Percentiles rank a stretch among this genome's conserved stretches.
Evolutionary conservation across 805 yeast genomes (phyloP).

Genomic region (Candida hungchunana): DNA sequence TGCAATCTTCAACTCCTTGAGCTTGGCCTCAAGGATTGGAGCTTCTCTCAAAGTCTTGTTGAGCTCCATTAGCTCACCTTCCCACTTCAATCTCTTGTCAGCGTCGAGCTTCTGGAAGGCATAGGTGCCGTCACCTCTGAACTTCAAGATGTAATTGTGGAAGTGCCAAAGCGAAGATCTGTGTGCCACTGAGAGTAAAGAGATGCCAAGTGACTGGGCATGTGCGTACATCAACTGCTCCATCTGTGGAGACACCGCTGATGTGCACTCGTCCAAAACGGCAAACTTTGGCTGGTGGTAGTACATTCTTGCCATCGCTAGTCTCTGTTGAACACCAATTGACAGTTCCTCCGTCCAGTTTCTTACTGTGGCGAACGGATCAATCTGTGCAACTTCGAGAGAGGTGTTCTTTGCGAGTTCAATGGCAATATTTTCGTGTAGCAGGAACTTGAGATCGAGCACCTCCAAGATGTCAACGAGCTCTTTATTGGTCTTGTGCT

Average conservation of each 20-base stretch:
- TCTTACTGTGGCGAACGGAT: constrained; percentile 59
- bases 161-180: constrained; percentile 91
- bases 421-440: constrained; percentile 41
- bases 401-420: constrained; percentile 28
- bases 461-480: constrained; percentile 50
- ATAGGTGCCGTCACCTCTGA: constrained; percentile 80
- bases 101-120: constrained; percentile 64
- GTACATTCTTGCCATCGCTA: constrained; percentile 89
- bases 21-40: constrained; percentile 60
- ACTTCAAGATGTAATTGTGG: constrained; percentile 76
- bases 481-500: constrained; percentile 39
- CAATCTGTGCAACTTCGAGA: constrained; percentile 31
- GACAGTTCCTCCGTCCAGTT: constrained; percentile 90
- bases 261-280: constrained; percentile 92
- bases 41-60: constrained; percentile 70
- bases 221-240: constrained; percentile 85
- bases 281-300: constrained; percentile 93
- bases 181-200: constrained; percentile 87
- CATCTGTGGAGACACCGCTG: constrained; percentile 87
- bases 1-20: constrained; percentile 58
- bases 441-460: constrained; percentile 56
- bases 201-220: constrained; percentile 75
- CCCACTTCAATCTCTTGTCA: constrained; percentile 63
- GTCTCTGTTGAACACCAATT: constrained; percentile 87
- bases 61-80: constrained; percentile 68